A percentile compares a stretch with the other conserved stretches of the same genome.
Evolutionary conservation across 139 green algal genomes (phyloP).

Genomic region (Tetraselmis striata): DNA sequence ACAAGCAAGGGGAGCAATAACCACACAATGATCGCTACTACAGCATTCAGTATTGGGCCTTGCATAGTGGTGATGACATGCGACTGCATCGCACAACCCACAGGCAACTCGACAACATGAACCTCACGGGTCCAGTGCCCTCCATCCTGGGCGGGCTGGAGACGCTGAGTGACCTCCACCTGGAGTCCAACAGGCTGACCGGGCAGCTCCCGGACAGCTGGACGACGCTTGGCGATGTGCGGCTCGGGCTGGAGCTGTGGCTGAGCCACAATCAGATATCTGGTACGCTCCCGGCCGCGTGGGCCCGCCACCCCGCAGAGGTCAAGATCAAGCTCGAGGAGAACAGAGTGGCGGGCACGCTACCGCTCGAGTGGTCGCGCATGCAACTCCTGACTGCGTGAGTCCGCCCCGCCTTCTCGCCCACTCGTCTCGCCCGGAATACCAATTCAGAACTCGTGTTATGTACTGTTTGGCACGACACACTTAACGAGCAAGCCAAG

Average conservation of each 20-base stretch:
- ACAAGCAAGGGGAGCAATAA: no score
- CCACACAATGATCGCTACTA: no score
- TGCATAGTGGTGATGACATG: no score
- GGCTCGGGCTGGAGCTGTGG: background rate
- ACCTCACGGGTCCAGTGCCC: background rate
- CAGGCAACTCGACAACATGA: background rate
- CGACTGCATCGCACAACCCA: no score
- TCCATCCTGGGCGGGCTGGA: background rate
- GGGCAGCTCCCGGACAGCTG: background rate
- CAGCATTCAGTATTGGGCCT: no score
- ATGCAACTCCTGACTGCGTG: background rate
- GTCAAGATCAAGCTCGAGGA: background rate
- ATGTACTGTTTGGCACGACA: no score
- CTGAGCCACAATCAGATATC: background rate
- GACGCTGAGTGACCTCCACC: background rate
- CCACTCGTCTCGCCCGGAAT: background rate
- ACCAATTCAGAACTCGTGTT: no score
- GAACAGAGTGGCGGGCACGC: background rate
- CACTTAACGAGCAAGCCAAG: no score
- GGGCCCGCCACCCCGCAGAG: background rate
- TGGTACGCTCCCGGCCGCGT: background rate
- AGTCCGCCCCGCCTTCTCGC: background rate
- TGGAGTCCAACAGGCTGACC: background rate
- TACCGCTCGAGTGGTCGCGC: background rate
- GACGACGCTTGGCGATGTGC: background rate